Evolutionary conservation across 371 early-diverging fungal species (phyloP), one percentile per base, ranked within the genome.

Genomic region (Mucor lusitanicus): DNA sequence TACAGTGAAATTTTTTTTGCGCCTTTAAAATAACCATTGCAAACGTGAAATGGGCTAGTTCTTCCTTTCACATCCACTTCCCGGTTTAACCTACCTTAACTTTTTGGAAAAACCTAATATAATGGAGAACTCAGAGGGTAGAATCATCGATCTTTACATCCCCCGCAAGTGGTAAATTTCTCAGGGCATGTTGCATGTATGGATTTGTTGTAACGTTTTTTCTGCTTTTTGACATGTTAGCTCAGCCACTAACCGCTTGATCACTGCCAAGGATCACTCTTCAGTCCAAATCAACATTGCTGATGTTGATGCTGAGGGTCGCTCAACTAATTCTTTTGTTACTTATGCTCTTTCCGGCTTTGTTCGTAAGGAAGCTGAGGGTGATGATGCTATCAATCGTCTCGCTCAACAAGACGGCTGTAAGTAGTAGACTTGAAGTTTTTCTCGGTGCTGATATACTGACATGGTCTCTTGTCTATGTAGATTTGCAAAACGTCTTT

Each of bases 281-380:
- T 91, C 97, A 44, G 94, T 99, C 81, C 99, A 98, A 87, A 90
- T 99, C 91, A 97, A 95, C 94, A 84, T 99, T 74, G 96, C 87
- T 65, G 94, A 96, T 70, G 97, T 99, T 70, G 94, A 97, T 76
- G 92, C 90, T 70, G 86, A 85, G 65, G 99, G 98, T 74, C 86
- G 86, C 65, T 73, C 83, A 77, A 91, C 88, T 67, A 92, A 91
- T 69, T 73, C 85, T 77, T 89, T 78, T 90, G 85, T 88, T 81
- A 92, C 94, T 84, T 96, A 93, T 77, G 97, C 96, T 66, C 84
- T 98, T 75, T 93, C 87, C 73, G 99, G 99, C 68, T 93, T 91
- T 83, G 91, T 98, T 70, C 94, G 99, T 77, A 76, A 90, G 74
- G 82, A 87, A 66, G 94, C 93, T 67, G 97, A 98, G 88, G 85